phyloP scores from a whole-genome alignment of 352 stramenopile genomes.

The Pythium grandisporangium region DNA sequence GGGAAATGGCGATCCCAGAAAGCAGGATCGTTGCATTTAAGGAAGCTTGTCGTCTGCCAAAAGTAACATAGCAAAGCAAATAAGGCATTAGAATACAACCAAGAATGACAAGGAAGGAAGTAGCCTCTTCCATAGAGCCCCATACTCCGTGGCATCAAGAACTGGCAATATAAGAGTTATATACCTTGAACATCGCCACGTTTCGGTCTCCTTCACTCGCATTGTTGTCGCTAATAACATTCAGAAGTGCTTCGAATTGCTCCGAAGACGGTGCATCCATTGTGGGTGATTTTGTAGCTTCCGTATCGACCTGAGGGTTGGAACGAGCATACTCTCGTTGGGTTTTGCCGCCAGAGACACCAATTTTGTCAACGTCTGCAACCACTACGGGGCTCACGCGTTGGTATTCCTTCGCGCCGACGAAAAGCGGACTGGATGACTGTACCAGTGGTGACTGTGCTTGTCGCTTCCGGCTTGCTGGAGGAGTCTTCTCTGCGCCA shows the following conservation, averaged over 20 bases:
- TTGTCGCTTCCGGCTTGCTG: neutral
- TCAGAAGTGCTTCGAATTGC: slow-evolving; percentile 33
- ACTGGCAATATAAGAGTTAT: too few relatives aligned
- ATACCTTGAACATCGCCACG: slow-evolving; percentile 39
- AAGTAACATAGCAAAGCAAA: neutral
- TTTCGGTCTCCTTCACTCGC: slow-evolving; percentile 22
- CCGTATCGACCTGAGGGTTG: too few relatives aligned
- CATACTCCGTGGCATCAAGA: too few relatives aligned
- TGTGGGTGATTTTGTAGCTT: too few relatives aligned
- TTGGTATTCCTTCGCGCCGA: neutral
- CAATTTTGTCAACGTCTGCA: neutral
- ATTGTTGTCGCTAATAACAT: slow-evolving; percentile 39
- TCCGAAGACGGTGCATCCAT: too few relatives aligned
- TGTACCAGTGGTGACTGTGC: neutral
- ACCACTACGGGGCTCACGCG: neutral
- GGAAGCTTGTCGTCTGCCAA: slow-evolving; percentile 11
- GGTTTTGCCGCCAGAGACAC: too few relatives aligned
- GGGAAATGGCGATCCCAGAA: slow-evolving; percentile 17
- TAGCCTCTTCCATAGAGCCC: too few relatives aligned
- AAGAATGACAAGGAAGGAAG: neutral
- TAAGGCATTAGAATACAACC: neutral
- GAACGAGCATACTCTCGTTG: too few relatives aligned
- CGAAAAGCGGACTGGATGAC: neutral
- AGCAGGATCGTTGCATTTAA: slow-evolving; percentile 9
- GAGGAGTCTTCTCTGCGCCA: too few relatives aligned